phyloP scores from a whole-genome alignment of 306 rosid genomes.

The Abrus pulchellus region DNA sequence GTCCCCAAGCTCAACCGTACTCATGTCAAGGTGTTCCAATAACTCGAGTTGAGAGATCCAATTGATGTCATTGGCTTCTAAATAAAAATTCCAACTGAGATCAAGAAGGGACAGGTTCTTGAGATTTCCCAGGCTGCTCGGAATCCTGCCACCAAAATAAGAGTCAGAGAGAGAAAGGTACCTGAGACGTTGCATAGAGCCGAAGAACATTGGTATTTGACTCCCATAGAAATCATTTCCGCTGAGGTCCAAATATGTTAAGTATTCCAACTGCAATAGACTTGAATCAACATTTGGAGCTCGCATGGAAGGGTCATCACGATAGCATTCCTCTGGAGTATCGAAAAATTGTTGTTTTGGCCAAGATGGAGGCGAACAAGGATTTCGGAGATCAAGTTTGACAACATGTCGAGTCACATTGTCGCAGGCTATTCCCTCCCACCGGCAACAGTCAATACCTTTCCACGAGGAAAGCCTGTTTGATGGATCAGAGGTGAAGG shows the following conservation, averaged over 20 bases:
- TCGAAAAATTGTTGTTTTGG: too few relatives aligned
- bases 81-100: background rate
- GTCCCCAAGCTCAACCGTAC: background rate
- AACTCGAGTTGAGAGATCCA: constrained; percentile 39
- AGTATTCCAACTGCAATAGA: background rate
- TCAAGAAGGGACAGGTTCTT: constrained; percentile 22
- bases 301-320: background rate
- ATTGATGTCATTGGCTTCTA: background rate
- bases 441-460: constrained; percentile 39
- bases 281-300: background rate
- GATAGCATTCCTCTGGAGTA: background rate
- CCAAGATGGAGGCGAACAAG: background rate
- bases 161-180: background rate
- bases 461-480: constrained; percentile 43
- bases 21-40: constrained; percentile 34
- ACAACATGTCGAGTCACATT: background rate
- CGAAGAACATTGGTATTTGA: background rate
- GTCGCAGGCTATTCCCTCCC: constrained; percentile 44
- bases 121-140: background rate
- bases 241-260: constrained; percentile 23
- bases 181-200: background rate
- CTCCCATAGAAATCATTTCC: background rate
- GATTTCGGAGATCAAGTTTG: background rate
- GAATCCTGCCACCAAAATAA: background rate
- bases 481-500: background rate